A percentile compares a stretch with the other conserved stretches of the same genome.
Conservation (phyloP, 371 early-diverging fungal genomes). For the Mortierella sp. region DNA sequence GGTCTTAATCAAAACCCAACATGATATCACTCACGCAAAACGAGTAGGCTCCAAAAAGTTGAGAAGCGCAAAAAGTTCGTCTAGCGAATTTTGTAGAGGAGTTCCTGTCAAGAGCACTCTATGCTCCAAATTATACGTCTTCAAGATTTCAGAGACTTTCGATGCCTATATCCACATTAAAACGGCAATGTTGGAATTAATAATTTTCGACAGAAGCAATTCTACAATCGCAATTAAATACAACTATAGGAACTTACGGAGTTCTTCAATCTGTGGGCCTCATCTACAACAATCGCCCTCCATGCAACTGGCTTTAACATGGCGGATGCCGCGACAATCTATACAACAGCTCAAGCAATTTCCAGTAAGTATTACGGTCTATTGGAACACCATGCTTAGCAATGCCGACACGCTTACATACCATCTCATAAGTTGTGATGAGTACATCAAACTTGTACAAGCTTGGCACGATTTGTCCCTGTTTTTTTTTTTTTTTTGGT, state of each 20-base stretch:
- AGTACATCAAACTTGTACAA: constrained; percentile 86
- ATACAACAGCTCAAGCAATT: neutral
- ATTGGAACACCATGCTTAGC: too few relatives aligned
- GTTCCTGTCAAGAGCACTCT: constrained; percentile 89
- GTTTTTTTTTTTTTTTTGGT: neutral
- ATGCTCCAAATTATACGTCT: constrained; percentile 77
- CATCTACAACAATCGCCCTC: constrained; percentile 93
- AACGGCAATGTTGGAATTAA: neutral
- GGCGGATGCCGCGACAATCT: constrained; percentile 72
- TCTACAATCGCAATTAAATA: neutral
- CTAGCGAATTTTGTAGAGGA: constrained; percentile 94
- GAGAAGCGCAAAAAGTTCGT: constrained; percentile 92
- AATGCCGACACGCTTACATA: constrained; percentile 56
- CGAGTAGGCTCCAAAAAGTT: constrained; percentile 92
- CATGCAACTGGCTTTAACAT: constrained; percentile 86
- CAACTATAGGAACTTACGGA: constrained; percentile 55
- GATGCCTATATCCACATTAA: constrained; percentile 56
- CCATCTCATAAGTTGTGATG: constrained; percentile 92
- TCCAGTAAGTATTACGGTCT: too few relatives aligned
- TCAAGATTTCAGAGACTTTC: constrained; percentile 78
- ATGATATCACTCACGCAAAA: constrained; percentile 62
- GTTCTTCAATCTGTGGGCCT: constrained; percentile 97
- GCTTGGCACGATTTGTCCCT: constrained; percentile 46
- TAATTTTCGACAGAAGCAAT: neutral
- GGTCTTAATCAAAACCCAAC: neutral